Base-by-base conservation (phyloP, 768 basidiomycete genomes). In the Russula ochroleuca region DNA sequence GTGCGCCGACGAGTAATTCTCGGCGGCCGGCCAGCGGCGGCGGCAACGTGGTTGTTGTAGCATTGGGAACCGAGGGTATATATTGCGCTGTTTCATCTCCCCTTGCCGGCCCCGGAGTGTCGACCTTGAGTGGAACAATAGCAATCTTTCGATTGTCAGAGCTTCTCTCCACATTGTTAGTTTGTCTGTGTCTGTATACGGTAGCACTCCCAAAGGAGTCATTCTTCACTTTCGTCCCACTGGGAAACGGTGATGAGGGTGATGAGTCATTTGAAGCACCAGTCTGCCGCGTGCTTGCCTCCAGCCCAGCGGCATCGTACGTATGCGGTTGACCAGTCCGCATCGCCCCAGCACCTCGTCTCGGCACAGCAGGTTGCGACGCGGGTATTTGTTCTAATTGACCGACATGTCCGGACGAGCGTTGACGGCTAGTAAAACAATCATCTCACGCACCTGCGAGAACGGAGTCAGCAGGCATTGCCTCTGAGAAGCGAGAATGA, bases 301-400 rank as follows among this genome's bases (percentile, higher is more conserved):
- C 64, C 51, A n/a, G 21, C 38, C 28, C 48, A 17, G 38, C 33
- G 19, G 37, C 2, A 33, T n/a, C 61, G 13, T 3, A 25, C 53
- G 68, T 63, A 67, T 70, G 75, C 8, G 72, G 67, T 57, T 73
- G 73, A 28, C 28, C 28, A 28, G 28, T 28, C 28, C 28, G 28
- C 65, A 81, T 79, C 52, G 74, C 72, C 53, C 81, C 79, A 35
- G 78, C 75, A 50, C 82, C 80, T 57, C 70, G 71, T 45, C 75
- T 73, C 10, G 68, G 64, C 25, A 69, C 37, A 47, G 51, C 69
- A 43, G 72, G 71, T 48, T 74, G 71, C 54, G 65, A 50, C 10
- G n/a, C 11, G 8, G 56, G 50, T 5, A 47, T 51, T 1, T 31
- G 33, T n/a, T 58, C 62, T 57, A 25, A 57, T 35, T 13, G 31